Percentiles rank a stretch among this genome's conserved stretches.
These are phyloP conservation scores for Calonectria hongkongensis DNA, from an alignment of 2,329 filamentous ascomycete species.

Conservation along the genomic window DNA sequence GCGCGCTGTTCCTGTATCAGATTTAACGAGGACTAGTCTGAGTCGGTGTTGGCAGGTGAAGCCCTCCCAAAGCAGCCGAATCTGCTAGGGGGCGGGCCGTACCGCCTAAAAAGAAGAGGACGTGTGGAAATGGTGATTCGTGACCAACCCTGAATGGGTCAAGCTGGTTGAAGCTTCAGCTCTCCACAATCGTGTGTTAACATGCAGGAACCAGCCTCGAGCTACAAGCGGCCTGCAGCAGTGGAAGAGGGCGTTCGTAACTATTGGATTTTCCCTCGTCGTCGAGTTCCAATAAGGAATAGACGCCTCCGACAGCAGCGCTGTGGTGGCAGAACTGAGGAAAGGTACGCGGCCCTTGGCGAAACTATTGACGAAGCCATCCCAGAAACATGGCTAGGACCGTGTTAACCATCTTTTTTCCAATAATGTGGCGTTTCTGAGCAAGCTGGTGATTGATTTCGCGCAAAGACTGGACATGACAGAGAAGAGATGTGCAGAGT, in stretches of 20 bases:
- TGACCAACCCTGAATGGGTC: background rate
- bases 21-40: background rate
- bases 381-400: background rate
- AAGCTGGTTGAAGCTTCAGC: background rate
- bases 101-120: background rate
- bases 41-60: no score
- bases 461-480: background rate
- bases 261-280: background rate
- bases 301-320: background rate
- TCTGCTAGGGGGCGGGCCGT: background rate
- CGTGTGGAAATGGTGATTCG: background rate
- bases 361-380: background rate
- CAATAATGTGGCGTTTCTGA: background rate
- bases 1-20: background rate
- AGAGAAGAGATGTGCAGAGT: background rate
- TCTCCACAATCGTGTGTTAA: background rate
- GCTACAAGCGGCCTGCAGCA: background rate
- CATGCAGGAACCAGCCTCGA: conserved; percentile 15
- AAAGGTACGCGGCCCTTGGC: background rate
- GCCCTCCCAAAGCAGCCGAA: background rate
- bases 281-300: background rate
- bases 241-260: background rate
- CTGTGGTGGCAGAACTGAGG: background rate
- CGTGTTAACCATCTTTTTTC: no score
- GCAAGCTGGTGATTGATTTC: background rate